These are phyloP conservation scores for Pholiota conissans DNA, from an alignment of 768 basidiomycete genomes.

Conservation along the genomic window DNA sequence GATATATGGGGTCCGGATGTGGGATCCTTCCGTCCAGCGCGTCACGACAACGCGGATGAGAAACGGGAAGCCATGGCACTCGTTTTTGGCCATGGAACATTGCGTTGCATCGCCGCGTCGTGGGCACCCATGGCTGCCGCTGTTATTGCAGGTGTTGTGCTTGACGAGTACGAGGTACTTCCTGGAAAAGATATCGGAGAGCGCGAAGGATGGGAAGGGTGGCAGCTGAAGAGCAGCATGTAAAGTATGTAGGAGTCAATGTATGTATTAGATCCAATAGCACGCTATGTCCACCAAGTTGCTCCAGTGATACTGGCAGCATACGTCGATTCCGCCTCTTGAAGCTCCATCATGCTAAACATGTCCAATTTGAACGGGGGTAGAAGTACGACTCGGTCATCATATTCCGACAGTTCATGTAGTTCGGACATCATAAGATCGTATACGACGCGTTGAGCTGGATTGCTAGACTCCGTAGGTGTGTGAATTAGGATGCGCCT, in stretches of 20 bases:
- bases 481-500: constrained; percentile 18
- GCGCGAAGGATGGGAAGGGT: constrained; percentile 46
- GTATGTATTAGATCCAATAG: too few relatives aligned
- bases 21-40: constrained; percentile 42
- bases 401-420: constrained; percentile 5
- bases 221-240: constrained; percentile 27
- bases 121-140: constrained; percentile 57
- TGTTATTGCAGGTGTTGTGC: constrained; percentile 42
- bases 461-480: constrained; percentile 14
- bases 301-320: constrained; percentile 9
- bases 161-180: constrained; percentile 32
- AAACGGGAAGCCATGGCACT: constrained; percentile 23
- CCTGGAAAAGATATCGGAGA: constrained; percentile 32
- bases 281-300: constrained; percentile 15
- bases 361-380: constrained; percentile 17
- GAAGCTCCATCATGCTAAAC: constrained; percentile 21
- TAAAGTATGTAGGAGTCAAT: neutral
- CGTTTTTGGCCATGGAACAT: constrained; percentile 49
- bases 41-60: constrained; percentile 25
- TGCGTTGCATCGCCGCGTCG: constrained; percentile 45
- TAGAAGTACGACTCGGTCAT: constrained; percentile 10
- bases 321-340: constrained; percentile 18
- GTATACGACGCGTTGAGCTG: constrained; percentile 9
- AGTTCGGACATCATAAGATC: constrained; percentile 15
- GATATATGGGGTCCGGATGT: constrained; percentile 37